phyloP scores from a whole-genome alignment of 495 filamentous ascomycete genomes.

The Neurospora sp. region DNA sequence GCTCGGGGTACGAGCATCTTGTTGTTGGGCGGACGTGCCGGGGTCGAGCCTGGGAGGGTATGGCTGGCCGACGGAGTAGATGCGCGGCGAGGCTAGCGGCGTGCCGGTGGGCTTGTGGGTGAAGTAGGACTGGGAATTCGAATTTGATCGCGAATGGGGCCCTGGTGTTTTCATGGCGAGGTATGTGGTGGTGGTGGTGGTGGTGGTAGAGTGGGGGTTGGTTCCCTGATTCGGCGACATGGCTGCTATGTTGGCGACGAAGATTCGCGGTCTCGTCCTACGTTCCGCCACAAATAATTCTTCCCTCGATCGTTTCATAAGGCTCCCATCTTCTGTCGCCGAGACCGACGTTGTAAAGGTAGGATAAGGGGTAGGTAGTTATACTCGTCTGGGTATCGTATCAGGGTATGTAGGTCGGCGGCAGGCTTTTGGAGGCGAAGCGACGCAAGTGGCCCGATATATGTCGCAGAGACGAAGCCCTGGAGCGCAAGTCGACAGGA shows the following conservation, averaged over 20 bases:
- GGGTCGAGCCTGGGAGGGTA: conserved; percentile 30
- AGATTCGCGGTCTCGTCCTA: not conserved
- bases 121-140: conserved; percentile 30
- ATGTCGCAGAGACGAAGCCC: not conserved
- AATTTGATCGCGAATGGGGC: conserved; percentile 30
- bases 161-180: conserved; percentile 41
- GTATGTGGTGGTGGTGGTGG: conserved; percentile 13
- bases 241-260: conserved; percentile 5
- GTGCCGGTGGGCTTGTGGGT: conserved; percentile 26
- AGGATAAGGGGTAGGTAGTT: not conserved
- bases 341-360: not conserved
- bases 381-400: not conserved
- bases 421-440: not conserved
- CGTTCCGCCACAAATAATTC: not conserved
- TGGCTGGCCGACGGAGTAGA: conserved; percentile 36
- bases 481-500: not conserved
- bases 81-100: conserved; percentile 32
- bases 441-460: not conserved
- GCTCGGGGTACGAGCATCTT: conserved; percentile 42
- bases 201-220: not conserved
- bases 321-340: not conserved
- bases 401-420: not conserved
- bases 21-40: conserved; percentile 14
- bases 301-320: not conserved
- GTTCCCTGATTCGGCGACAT: not conserved